These are phyloP conservation scores for Citeromyces nyonsensis DNA, from an alignment of 805 yeast species.

Conservation along the genomic window DNA sequence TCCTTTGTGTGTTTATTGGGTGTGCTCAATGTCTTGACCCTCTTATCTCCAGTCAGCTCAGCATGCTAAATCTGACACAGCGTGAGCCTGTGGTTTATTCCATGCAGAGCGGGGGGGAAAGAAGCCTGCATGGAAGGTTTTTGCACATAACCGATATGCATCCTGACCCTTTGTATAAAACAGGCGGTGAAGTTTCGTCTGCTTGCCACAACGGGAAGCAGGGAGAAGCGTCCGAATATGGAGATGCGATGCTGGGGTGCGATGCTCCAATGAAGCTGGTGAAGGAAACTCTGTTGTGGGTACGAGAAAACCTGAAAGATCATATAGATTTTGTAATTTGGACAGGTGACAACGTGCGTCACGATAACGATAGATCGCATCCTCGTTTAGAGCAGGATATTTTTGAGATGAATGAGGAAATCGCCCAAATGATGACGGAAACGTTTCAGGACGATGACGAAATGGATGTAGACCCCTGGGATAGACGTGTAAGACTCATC, in stretches of 20 bases:
- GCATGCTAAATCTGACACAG: too few species aligned
- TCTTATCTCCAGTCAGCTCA: too few species aligned
- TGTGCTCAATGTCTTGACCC: too few species aligned
- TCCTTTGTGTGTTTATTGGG: too few species aligned
- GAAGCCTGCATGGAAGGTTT: conserved; percentile 53
- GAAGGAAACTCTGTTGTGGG: conserved; percentile 52
- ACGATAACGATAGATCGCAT: conserved; percentile 58
- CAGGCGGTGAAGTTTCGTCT: conserved; percentile 28
- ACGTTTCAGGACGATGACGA: conserved; percentile 20
- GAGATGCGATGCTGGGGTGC: conserved; percentile 65
- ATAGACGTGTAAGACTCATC: conserved; percentile 24
- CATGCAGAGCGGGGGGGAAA: conserved; percentile 1
- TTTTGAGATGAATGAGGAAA: conserved; percentile 47
- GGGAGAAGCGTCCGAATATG: conserved; percentile 48
- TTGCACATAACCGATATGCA: conserved; percentile 81
- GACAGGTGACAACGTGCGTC: conserved; percentile 86
- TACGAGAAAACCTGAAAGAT: conserved; percentile 45
- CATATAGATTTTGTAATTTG: conserved; percentile 76
- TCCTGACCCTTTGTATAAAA: conserved; percentile 56
- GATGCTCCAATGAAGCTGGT: conserved; percentile 57
- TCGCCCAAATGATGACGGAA: conserved; percentile 34
- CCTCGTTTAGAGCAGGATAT: conserved; percentile 69
- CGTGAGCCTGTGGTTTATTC: too few species aligned
- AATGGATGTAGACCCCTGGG: conserved; percentile 7
- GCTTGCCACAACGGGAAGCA: conserved; percentile 35